Evolutionary conservation across 257 asterid genomes (phyloP).

Genomic region (Craterostigma plantagineum): DNA sequence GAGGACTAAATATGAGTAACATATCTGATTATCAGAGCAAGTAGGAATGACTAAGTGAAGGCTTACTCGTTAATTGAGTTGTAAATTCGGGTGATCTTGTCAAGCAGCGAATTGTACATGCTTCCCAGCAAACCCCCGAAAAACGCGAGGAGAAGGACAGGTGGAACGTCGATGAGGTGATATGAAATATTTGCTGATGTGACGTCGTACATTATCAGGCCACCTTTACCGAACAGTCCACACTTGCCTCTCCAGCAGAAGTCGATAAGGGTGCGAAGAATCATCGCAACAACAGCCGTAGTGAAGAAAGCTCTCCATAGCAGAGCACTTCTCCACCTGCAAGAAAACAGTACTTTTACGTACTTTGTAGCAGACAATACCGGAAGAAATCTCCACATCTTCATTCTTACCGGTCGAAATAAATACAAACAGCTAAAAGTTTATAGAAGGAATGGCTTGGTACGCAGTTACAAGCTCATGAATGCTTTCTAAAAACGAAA

Average conservation of each 20-base stretch:
- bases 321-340: conserved; percentile 95
- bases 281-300: conserved; percentile 82
- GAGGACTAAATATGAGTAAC: background rate
- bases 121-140: conserved; percentile 77
- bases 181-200: conserved; percentile 55
- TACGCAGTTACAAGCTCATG: no score
- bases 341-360: conserved; percentile 11
- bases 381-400: background rate
- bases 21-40: background rate
- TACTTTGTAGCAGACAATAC: no score
- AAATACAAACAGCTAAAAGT: no score
- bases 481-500: no score
- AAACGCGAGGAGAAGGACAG: conserved; percentile 60
- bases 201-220: conserved; percentile 83
- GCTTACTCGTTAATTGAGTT: conserved; percentile 36
- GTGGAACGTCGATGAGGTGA: conserved; percentile 69
- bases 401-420: background rate
- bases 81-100: conserved; percentile 44
- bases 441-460: no score
- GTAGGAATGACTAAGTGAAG: conserved; percentile 5
- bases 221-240: conserved; percentile 95
- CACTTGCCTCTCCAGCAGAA: conserved; percentile 76
- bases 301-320: conserved; percentile 88
- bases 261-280: conserved; percentile 73
- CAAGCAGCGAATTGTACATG: conserved; percentile 45